Percentiles rank a stretch among this genome's conserved stretches.
phyloP scores from a whole-genome alignment of 73 alveolate genomes.

The Tetrahymena thermophila region DNA sequence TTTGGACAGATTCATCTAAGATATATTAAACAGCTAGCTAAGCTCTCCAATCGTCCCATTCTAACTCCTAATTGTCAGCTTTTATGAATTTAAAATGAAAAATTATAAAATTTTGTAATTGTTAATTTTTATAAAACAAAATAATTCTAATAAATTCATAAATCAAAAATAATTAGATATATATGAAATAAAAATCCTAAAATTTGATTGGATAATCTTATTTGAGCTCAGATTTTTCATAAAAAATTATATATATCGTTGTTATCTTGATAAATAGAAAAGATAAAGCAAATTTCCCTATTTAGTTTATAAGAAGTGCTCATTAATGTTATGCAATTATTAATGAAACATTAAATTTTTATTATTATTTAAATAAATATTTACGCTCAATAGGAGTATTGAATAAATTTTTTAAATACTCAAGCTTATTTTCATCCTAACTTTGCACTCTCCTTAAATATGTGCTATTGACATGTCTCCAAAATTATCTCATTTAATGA shows the following conservation, averaged over 20 bases:
- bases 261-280: neutral
- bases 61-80: neutral
- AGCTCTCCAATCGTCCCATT: conserved; percentile 1
- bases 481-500: neutral
- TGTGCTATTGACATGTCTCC: neutral
- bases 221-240: neutral
- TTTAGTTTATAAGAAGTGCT: neutral
- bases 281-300: neutral
- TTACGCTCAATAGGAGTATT: neutral
- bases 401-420: neutral
- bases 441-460: neutral
- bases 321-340: neutral
- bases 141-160: neutral
- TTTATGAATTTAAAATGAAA: neutral
- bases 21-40: neutral
- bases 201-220: neutral
- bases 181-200: neutral
- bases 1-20: neutral
- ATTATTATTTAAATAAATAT: neutral
- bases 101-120: too few species aligned
- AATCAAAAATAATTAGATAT: neutral
- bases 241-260: neutral
- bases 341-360: neutral
- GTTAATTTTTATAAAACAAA: too few species aligned
- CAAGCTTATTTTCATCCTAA: neutral